These are phyloP conservation scores for Rhizopogon sp. DNA, from an alignment of 768 basidiomycete genomes.

Conservation along the genomic window DNA sequence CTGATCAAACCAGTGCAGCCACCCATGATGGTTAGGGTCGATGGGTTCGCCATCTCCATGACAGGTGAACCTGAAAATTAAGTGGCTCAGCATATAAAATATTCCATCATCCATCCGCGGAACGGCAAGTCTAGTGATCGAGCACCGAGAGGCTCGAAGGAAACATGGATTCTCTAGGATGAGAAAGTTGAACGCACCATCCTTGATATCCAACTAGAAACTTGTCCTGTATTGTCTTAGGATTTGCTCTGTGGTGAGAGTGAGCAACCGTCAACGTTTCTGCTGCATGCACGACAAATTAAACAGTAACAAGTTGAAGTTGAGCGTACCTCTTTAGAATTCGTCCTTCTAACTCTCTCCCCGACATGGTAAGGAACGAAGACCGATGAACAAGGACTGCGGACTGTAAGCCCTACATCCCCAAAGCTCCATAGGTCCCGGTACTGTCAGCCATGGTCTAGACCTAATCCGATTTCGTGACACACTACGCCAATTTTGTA, in stretches of 20 bases:
- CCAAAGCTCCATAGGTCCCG: no score
- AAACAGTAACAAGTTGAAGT: not conserved
- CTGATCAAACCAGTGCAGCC: conserved; percentile 81
- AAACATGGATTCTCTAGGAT: not conserved
- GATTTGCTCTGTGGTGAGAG: conserved; percentile 45
- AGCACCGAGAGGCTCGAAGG: no score
- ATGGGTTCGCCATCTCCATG: conserved; percentile 64
- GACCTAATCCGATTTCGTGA: no score
- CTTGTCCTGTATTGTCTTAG: conserved; percentile 78
- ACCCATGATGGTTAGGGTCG: conserved; percentile 72
- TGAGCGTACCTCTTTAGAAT: conserved; percentile 7
- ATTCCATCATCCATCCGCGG: not conserved
- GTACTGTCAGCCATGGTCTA: no score
- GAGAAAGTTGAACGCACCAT: conserved; percentile 44
- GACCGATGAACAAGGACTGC: not conserved
- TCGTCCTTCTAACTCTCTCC: conserved; percentile 1
- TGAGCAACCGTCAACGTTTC: not conserved
- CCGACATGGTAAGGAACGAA: not conserved
- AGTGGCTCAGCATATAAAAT: not conserved
- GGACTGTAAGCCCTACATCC: not conserved
- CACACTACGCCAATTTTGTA: no score
- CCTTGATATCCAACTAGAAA: conserved; percentile 86
- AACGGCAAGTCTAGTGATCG: no score
- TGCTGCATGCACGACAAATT: not conserved
- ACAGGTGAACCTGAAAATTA: conserved; percentile 59